These are phyloP conservation scores for Vigna angularis DNA, from an alignment of 306 rosid genomes.

Conservation along the genomic window DNA sequence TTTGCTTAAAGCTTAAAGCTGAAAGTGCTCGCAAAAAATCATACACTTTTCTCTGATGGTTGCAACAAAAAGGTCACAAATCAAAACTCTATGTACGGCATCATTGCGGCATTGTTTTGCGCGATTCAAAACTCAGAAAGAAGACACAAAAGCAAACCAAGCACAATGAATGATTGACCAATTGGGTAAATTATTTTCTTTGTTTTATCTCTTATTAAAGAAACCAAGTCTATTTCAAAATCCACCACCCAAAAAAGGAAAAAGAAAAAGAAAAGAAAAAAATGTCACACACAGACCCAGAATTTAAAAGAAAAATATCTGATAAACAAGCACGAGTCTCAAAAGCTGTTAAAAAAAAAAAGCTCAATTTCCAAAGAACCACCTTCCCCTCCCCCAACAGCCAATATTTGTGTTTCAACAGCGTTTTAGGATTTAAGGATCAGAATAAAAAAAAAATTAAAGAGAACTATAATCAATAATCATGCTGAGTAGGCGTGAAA, in stretches of 20 bases:
- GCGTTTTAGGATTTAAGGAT: constrained; percentile 40
- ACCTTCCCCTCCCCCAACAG: constrained; percentile 52
- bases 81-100: constrained; percentile 53
- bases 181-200: constrained; percentile 15
- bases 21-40: constrained; percentile 49
- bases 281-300: constrained; percentile 48
- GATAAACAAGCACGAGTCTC: constrained; percentile 84
- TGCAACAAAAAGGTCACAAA: constrained; percentile 46
- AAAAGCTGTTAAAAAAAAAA: constrained; percentile 66
- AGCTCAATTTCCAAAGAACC: constrained; percentile 76
- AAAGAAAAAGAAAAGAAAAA: constrained; percentile 32
- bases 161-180: constrained; percentile 45
- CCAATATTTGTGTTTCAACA: constrained; percentile 49
- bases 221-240: constrained; percentile 46
- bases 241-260: background rate
- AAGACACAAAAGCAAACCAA: constrained; percentile 50
- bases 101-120: constrained; percentile 69
- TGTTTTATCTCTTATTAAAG: constrained; percentile 22
- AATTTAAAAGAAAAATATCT: constrained; percentile 50
- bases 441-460: constrained; percentile 51
- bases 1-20: constrained; percentile 48
- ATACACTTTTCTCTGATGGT: constrained; percentile 49
- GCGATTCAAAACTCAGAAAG: constrained; percentile 62
- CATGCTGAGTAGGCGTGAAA: constrained; percentile 78
- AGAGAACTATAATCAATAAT: constrained; percentile 48